phyloP scores from a whole-genome alignment of 2,329 filamentous ascomycete genomes.

The Incumbomyces lentus region DNA sequence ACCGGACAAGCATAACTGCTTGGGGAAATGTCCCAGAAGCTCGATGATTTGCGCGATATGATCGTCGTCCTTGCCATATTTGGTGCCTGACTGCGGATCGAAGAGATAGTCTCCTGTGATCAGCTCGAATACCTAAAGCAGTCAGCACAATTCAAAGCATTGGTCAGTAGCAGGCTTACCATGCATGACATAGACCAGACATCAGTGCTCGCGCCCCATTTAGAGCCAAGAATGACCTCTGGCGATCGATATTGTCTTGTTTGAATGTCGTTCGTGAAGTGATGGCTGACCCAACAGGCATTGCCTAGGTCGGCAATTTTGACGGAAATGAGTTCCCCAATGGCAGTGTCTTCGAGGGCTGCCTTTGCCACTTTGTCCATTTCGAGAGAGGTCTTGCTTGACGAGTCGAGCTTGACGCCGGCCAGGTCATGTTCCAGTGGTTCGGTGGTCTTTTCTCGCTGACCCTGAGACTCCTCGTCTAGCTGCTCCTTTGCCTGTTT shows the following conservation, averaged over 20 bases:
- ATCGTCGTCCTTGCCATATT: conserved; percentile 98
- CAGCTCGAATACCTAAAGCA: conserved; percentile 73
- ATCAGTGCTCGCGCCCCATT: conserved; percentile 99
- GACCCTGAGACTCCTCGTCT: conserved; percentile 27
- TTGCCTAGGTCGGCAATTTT: conserved; percentile 98
- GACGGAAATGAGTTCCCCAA: conserved; percentile 67
- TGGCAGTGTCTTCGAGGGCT: conserved; percentile 45
- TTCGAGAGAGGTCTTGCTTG: conserved; percentile 46
- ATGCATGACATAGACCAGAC: conserved; percentile 99
- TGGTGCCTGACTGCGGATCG: conserved; percentile 94
- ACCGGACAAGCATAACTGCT: conserved; percentile 78
- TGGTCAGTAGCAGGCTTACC: conserved; percentile 46
- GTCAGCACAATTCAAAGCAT: neutral
- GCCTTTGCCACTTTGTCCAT: conserved; percentile 45
- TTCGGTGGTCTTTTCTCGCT: conserved; percentile 60
- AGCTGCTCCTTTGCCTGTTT: conserved; percentile 22
- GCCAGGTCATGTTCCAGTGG: conserved; percentile 86
- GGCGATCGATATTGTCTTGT: conserved; percentile 94
- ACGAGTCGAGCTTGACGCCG: conserved; percentile 70
- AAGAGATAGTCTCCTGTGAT: conserved; percentile 98
- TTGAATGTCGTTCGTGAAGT: conserved; percentile 99
- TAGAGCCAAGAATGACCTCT: conserved; percentile 89
- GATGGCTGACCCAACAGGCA: conserved; percentile 96
- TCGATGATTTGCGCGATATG: conserved; percentile 99
- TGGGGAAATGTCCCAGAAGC: conserved; percentile 84